phyloP scores from a whole-genome alignment of 2,329 filamentous ascomycete species.

The Aschersonia sp. region DNA sequence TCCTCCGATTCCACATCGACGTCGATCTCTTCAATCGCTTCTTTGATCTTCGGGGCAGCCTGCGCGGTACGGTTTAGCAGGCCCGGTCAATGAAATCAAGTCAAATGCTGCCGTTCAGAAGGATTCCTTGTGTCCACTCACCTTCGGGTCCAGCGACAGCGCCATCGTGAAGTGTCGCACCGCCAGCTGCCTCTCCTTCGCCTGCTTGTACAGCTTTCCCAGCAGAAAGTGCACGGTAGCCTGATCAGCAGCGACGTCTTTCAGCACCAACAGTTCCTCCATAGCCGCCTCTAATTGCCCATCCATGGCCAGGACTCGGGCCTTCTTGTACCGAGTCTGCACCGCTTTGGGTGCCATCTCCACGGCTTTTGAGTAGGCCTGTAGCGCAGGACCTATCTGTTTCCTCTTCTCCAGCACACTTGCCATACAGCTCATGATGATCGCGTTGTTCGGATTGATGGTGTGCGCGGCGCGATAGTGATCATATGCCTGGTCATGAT shows the following conservation, averaged over 20 bases:
- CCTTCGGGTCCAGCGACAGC: constrained; percentile 91
- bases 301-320: constrained; percentile 69
- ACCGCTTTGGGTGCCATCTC: constrained; percentile 69
- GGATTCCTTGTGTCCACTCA: constrained; percentile 23
- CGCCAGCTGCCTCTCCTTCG: constrained; percentile 63
- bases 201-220: constrained; percentile 64
- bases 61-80: constrained; percentile 17
- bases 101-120: no score
- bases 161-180: constrained; percentile 91
- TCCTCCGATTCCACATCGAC: constrained; percentile 60
- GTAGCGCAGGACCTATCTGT: constrained; percentile 62
- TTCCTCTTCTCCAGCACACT: constrained; percentile 81
- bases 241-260: constrained; percentile 85
- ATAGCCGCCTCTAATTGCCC: constrained; percentile 58
- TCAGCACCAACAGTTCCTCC: constrained; percentile 72
- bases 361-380: constrained; percentile 71
- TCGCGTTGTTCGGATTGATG: constrained; percentile 89
- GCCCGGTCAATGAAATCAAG: neutral
- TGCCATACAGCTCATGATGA: constrained; percentile 86
- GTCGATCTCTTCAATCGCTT: constrained; percentile 86
- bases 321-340: constrained; percentile 85
- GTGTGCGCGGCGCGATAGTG: constrained; percentile 79
- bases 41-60: constrained; percentile 90
- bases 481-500: constrained; percentile 78
- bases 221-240: constrained; percentile 92